These are phyloP conservation scores for Cladophialophora immunda DNA, from an alignment of 2,329 filamentous ascomycete genomes.

Conservation along the genomic window DNA sequence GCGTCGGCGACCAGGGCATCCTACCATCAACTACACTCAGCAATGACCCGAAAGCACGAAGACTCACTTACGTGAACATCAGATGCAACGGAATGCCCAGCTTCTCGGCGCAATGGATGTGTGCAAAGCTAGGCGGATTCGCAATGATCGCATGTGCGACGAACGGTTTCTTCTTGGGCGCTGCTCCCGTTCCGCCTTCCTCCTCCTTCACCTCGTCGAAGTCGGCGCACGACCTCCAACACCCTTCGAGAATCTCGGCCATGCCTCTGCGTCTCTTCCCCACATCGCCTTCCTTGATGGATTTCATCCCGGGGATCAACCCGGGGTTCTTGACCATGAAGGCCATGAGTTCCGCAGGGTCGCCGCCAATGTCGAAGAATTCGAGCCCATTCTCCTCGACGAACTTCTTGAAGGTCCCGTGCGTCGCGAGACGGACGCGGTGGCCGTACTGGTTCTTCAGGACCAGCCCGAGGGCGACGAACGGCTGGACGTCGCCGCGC, in stretches of 20 bases:
- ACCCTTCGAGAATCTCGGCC: constrained; percentile 80
- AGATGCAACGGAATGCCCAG: constrained; percentile 79
- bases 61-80: constrained; percentile 87
- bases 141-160: constrained; percentile 89
- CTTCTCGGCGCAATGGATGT: constrained; percentile 81
- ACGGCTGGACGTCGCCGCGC: constrained; percentile 78
- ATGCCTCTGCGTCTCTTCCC: constrained; percentile 79
- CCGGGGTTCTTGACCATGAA: constrained; percentile 93
- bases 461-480: constrained; percentile 73
- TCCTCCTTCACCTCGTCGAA: constrained; percentile 69
- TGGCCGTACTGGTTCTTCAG: constrained; percentile 73
- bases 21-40: constrained; percentile 51
- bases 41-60: background rate
- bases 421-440: constrained; percentile 76
- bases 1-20: constrained; percentile 90
- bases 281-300: constrained; percentile 78
- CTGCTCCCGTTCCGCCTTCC: constrained; percentile 37
- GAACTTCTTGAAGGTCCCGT: constrained; percentile 72
- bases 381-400: constrained; percentile 76
- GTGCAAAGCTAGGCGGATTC: constrained; percentile 80
- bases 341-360: constrained; percentile 79
- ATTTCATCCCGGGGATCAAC: constrained; percentile 81
- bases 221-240: constrained; percentile 86
- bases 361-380: constrained; percentile 79
- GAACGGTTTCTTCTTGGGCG: constrained; percentile 66